Evolutionary conservation across 1,284 basidiomycete species (phyloP).

Genomic region (Irpex sp.): DNA sequence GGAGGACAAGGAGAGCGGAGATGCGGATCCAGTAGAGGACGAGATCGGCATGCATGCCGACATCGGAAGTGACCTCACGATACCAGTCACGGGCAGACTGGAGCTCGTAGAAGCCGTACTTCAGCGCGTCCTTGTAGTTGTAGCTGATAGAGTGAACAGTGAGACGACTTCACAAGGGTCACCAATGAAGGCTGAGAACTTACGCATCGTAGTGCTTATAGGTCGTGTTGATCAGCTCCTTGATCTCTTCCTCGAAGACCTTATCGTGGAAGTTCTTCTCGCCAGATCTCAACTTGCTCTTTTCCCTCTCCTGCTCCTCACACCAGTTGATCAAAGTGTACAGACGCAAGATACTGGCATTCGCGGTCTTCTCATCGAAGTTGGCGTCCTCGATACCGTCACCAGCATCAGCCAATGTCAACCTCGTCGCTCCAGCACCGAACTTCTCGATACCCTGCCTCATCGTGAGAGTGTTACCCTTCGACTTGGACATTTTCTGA

Average conservation of each 20-base stretch:
- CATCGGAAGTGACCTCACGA: conserved; percentile 84
- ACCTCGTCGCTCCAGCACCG: conserved; percentile 89
- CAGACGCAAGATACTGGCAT: conserved; percentile 93
- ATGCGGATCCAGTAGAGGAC: conserved; percentile 80
- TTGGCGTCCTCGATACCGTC: conserved; percentile 98
- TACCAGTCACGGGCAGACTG: conserved; percentile 95
- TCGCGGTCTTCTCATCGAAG: conserved; percentile 98
- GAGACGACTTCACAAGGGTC: neutral
- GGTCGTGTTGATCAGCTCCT: conserved; percentile 79
- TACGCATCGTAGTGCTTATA: conserved; percentile 80
- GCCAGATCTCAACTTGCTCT: conserved; percentile 72
- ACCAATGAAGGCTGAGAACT: conserved; percentile 25
- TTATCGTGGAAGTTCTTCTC: conserved; percentile 75
- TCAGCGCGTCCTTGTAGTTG: conserved; percentile 94
- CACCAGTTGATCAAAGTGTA: conserved; percentile 94
- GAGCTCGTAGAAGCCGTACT: conserved; percentile 95
- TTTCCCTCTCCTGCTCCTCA: conserved; percentile 78
- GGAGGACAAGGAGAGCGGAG: conserved; percentile 79
- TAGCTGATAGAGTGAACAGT: conserved; percentile 46
- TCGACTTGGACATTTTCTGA: conserved; percentile 99
- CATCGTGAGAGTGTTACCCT: conserved; percentile 85
- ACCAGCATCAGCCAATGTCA: conserved; percentile 94
- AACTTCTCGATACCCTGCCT: conserved; percentile 82
- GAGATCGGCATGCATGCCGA: conserved; percentile 88
- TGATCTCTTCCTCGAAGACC: conserved; percentile 92